A percentile compares a stretch with the other conserved stretches of the same genome.
These are phyloP conservation scores for Candida adriatica DNA, from an alignment of 805 yeast species.

Conservation along the genomic window DNA sequence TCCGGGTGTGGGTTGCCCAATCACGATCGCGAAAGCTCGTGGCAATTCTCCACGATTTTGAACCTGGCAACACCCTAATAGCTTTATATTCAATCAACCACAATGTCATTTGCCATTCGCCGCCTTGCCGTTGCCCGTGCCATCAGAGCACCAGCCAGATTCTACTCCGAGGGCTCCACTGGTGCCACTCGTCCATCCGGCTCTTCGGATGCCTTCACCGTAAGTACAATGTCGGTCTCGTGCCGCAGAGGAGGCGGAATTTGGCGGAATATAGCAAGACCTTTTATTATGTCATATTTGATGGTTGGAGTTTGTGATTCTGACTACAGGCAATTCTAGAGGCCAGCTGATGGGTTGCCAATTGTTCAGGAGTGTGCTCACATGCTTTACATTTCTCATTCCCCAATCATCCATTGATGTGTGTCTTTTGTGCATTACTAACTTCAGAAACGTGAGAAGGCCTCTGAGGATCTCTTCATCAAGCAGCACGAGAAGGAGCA, in stretches of 20 bases:
- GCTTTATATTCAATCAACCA: constrained; percentile 7
- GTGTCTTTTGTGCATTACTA: constrained; percentile 10
- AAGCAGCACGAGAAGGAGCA: constrained; percentile 89
- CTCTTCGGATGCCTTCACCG: constrained; percentile 54
- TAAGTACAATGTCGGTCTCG: too few species aligned
- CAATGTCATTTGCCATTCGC: constrained; percentile 28
- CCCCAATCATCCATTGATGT: too few species aligned
- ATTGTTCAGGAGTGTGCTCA: too few species aligned
- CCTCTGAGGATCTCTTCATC: constrained; percentile 80
- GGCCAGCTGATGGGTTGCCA: too few species aligned
- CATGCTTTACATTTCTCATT: too few species aligned
- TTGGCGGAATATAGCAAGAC: too few species aligned
- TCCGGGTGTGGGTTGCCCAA: constrained; percentile 16
- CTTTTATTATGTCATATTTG: too few species aligned
- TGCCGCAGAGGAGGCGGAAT: too few species aligned
- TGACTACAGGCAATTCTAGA: too few species aligned
- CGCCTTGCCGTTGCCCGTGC: constrained; percentile 29
- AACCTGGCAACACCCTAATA: too few species aligned
- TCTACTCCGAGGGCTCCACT: constrained; percentile 50
- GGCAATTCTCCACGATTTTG: too few species aligned
- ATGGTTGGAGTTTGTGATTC: too few species aligned
- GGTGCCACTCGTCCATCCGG: constrained; percentile 52
- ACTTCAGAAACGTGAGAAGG: constrained; percentile 76
- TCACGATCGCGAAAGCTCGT: constrained; percentile 10
- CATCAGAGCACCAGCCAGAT: constrained; percentile 20